Evolutionary conservation across 257 asterid species (phyloP).

Genomic region (Leonotis leonurus): DNA sequence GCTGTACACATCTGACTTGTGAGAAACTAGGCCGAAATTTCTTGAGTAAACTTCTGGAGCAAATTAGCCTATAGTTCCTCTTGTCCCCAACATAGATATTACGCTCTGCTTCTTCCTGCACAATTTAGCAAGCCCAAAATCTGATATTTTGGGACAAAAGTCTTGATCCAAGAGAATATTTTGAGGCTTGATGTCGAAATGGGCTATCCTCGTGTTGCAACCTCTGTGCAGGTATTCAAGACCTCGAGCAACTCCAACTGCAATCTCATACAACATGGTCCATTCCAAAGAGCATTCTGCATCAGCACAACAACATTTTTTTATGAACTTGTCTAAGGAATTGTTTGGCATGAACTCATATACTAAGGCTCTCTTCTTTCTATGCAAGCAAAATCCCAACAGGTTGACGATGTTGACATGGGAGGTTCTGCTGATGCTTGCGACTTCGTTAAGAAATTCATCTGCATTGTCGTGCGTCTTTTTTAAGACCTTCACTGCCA

Average conservation of each 20-base stretch:
- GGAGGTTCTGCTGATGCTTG: constrained; percentile 56
- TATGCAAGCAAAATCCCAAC: constrained; percentile 43
- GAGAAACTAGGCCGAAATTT: constrained; percentile 48
- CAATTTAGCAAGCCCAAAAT: constrained; percentile 62
- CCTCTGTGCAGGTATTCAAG: constrained; percentile 62
- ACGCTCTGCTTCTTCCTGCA: constrained; percentile 40
- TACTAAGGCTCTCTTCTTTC: constrained; percentile 35
- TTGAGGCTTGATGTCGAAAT: constrained; percentile 70
- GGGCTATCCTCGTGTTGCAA: constrained; percentile 59
- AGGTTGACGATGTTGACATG: constrained; percentile 60
- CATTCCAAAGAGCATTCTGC: constrained; percentile 28
- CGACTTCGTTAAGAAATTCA: constrained; percentile 58
- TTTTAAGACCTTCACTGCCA: constrained; percentile 49
- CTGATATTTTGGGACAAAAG: constrained; percentile 59
- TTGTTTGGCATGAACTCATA: constrained; percentile 62
- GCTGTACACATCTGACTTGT: constrained; percentile 66
- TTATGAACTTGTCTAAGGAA: constrained; percentile 52
- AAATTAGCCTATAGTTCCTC: constrained; percentile 65
- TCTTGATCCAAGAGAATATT: constrained; percentile 60
- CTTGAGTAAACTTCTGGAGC: constrained; percentile 69
- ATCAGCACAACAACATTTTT: constrained; percentile 3
- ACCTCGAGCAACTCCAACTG: constrained; percentile 61
- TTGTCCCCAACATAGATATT: constrained; percentile 31
- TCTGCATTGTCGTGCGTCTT: constrained; percentile 31
- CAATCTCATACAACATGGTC: constrained; percentile 38